Conservation (phyloP, 192 early-diverging fungal genomes). For the Pilaira anomala region DNA sequence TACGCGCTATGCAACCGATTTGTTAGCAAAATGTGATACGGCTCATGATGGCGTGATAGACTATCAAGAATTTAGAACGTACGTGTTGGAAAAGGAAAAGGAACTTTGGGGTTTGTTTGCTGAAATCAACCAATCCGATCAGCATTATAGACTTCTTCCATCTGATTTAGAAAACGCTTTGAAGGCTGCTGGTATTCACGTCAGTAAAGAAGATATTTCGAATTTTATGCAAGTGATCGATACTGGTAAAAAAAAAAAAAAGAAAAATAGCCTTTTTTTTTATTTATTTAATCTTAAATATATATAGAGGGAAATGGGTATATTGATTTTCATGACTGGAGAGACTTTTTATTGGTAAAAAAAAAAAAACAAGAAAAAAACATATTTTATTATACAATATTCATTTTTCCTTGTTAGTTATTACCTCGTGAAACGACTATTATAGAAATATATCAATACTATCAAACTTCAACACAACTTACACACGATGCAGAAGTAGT, state of each 20-base stretch:
- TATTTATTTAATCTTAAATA: not conserved
- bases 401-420: constrained; percentile 42
- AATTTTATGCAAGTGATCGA: constrained; percentile 63
- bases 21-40: constrained; percentile 39
- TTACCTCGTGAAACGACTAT: constrained; percentile 61
- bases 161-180: constrained; percentile 55
- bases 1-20: constrained; percentile 44
- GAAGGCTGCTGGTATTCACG: constrained; percentile 55
- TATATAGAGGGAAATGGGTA: constrained; percentile 51
- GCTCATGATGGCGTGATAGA: constrained; percentile 39
- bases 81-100: constrained; percentile 64
- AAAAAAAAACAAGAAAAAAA: not conserved
- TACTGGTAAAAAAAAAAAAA: no score
- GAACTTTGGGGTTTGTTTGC: constrained; percentile 61
- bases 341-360: constrained; percentile 54
- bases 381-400: not conserved
- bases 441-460: constrained; percentile 61
- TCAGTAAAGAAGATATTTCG: constrained; percentile 56
- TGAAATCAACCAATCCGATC: constrained; percentile 59
- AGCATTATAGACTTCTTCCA: constrained; percentile 49
- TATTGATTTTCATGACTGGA: constrained; percentile 68
- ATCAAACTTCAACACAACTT: constrained; percentile 55
- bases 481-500: constrained; percentile 67
- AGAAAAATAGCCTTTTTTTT: not conserved
- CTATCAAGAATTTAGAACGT: constrained; percentile 57